Conservation (phyloP, 768 basidiomycete species). For the Tulasnella sp. region DNA sequence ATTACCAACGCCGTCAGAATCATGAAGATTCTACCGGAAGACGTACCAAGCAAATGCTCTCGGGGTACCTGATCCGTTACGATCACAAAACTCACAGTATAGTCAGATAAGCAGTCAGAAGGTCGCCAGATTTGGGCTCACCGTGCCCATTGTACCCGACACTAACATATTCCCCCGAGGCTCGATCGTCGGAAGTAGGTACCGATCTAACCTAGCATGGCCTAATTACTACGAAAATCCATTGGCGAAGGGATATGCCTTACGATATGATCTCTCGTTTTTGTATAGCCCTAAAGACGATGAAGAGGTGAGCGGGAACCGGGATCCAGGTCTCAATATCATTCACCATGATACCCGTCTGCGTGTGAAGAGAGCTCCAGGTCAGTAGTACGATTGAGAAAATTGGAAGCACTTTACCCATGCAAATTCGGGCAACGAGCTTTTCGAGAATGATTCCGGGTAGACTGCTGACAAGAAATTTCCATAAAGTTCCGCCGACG, state of each 20-base stretch:
- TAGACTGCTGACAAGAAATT: conserved; percentile 49
- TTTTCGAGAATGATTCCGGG: conserved; percentile 38
- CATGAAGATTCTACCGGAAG: background rate
- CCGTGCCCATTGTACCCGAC: conserved; percentile 72
- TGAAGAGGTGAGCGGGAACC: background rate
- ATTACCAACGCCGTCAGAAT: background rate
- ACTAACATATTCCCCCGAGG: conserved; percentile 35
- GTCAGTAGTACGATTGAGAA: conserved; percentile 8
- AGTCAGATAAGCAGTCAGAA: too few species aligned
- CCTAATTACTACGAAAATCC: background rate
- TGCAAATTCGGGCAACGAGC: conserved; percentile 56
- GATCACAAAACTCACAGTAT: background rate
- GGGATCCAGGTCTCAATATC: background rate
- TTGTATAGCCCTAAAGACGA: conserved; percentile 34
- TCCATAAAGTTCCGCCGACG: conserved; percentile 41
- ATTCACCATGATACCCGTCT: conserved; percentile 72
- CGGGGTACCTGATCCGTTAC: conserved; percentile 45
- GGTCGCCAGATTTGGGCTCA: conserved; percentile 24
- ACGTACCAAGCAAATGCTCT: conserved; percentile 58
- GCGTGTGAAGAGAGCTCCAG: background rate
- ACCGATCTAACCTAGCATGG: conserved; percentile 52
- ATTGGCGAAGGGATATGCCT: conserved; percentile 20
- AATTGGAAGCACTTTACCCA: conserved; percentile 43
- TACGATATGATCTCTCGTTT: conserved; percentile 53
- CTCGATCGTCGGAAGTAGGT: conserved; percentile 22